Evolutionary conservation across 2,329 filamentous ascomycete species (phyloP).

Genomic region (Bisporella sp.): DNA sequence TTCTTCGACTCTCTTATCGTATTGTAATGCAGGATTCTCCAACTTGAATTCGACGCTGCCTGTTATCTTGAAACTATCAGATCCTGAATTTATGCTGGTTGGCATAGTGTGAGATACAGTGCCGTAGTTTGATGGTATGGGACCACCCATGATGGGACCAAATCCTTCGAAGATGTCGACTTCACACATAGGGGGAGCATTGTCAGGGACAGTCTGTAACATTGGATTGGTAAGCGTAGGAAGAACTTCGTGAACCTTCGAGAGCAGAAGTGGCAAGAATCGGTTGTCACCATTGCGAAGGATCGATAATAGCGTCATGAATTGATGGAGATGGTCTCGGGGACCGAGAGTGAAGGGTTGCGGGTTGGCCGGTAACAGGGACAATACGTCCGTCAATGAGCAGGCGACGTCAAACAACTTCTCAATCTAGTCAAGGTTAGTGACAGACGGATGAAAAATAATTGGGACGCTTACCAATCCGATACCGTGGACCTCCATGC

Average conservation of each 20-base stretch:
- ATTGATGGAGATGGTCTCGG: slow-evolving; percentile 64
- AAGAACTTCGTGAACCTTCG: slow-evolving; percentile 67
- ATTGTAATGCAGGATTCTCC: slow-evolving; percentile 16
- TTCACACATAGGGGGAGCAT: slow-evolving; percentile 26
- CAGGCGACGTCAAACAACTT: slow-evolving; percentile 74
- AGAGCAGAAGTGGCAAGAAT: slow-evolving; percentile 69
- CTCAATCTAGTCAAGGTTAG: slow-evolving; percentile 47
- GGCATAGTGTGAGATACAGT: slow-evolving; percentile 1
- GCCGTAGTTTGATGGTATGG: slow-evolving; percentile 21
- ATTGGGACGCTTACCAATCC: slow-evolving; percentile 52
- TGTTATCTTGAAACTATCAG: slow-evolving; percentile 1
- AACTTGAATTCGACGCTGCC: slow-evolving; percentile 21
- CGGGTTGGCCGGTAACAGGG: slow-evolving; percentile 52
- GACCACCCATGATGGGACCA: slow-evolving; percentile 52
- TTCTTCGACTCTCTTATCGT: slow-evolving; percentile 22
- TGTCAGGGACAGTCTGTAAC: slow-evolving; percentile 52
- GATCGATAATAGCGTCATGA: slow-evolving; percentile 59
- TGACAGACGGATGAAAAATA: neutral
- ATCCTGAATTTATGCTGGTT: slow-evolving; percentile 14
- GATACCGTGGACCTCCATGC: slow-evolving; percentile 68
- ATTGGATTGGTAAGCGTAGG: slow-evolving; percentile 55
- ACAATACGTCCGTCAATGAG: slow-evolving; percentile 66
- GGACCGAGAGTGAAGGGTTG: slow-evolving; percentile 60
- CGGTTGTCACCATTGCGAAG: slow-evolving; percentile 70
- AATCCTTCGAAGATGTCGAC: slow-evolving; percentile 63